These are phyloP conservation scores for Thermothelomyces thermophilus DNA, from an alignment of 2,329 filamentous ascomycete genomes.

Conservation along the genomic window DNA sequence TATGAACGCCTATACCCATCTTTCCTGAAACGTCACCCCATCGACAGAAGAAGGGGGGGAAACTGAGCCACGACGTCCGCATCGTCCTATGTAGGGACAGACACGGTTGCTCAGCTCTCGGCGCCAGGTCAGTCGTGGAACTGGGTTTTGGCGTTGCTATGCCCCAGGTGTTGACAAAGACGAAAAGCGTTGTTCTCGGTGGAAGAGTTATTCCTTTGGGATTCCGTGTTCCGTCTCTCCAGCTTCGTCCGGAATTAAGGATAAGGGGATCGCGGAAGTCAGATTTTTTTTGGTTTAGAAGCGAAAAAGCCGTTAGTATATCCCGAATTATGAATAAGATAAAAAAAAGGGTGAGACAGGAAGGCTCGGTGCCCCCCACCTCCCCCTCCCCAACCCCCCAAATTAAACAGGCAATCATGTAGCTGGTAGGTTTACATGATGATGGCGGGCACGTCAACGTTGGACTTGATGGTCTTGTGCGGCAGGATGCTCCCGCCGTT, in stretches of 20 bases:
- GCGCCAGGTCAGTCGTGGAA: background rate
- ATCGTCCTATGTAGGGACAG: background rate
- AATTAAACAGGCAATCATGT: background rate
- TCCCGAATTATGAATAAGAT: slow-evolving; percentile 5
- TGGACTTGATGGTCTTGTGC: slow-evolving; percentile 98
- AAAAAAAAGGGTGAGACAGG: background rate
- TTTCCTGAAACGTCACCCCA: background rate
- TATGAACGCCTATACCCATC: background rate
- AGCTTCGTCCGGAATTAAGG: too few species aligned
- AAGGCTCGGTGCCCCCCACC: too few species aligned
- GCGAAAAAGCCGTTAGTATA: slow-evolving; percentile 9
- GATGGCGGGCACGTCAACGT: slow-evolving; percentile 74
- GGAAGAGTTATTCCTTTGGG: background rate
- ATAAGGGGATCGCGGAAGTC: background rate
- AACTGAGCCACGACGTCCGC: background rate
- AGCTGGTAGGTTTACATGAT: slow-evolving; percentile 52
- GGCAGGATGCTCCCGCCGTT: slow-evolving; percentile 93
- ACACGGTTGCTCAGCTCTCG: background rate
- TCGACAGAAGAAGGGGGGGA: background rate
- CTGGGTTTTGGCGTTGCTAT: background rate
- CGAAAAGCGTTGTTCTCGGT: background rate
- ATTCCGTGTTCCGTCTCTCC: slow-evolving; percentile 3
- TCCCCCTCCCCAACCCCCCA: too few species aligned
- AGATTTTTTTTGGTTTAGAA: too few species aligned
- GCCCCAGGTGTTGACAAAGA: background rate